Evolutionary conservation across 257 asterid genomes (phyloP).

Genomic region (Pogostemon cablin): DNA sequence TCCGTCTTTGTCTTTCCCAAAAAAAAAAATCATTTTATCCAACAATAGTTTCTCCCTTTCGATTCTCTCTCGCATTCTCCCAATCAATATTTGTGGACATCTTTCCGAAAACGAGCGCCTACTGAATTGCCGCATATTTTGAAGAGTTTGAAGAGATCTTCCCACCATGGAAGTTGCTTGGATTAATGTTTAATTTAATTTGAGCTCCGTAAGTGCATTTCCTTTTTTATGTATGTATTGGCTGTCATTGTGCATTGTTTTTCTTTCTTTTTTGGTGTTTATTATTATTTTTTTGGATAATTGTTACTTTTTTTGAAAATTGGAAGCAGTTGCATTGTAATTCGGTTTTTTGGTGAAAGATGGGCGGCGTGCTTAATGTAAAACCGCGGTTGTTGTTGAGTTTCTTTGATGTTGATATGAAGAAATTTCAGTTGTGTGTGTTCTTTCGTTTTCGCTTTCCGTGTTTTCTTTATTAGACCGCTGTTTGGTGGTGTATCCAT

Average conservation of each 20-base stretch:
- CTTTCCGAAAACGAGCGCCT: conserved; percentile 13
- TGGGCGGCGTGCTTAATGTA: conserved; percentile 20
- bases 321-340: conserved; percentile 22
- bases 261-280: background rate
- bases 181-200: conserved; percentile 26
- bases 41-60: conserved; percentile 15
- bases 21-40: conserved; percentile 27
- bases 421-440: conserved; percentile 19
- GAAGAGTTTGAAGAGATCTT: conserved; percentile 2
- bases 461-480: conserved; percentile 14
- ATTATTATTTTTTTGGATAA: background rate
- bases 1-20: conserved; percentile 27
- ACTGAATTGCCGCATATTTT: conserved; percentile 12
- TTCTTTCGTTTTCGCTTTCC: background rate
- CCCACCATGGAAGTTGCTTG: conserved; percentile 21
- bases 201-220: conserved; percentile 25
- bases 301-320: conserved; percentile 20
- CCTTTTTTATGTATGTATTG: background rate
- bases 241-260: background rate
- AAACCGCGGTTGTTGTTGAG: conserved; percentile 15
- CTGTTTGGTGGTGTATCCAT: conserved; percentile 16
- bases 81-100: conserved; percentile 15
- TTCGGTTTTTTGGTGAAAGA: background rate
- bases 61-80: conserved; percentile 1
- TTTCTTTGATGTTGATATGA: conserved; percentile 25